Base-by-base conservation (phyloP, 495 filamentous ascomycete genomes). In the Penicillium goetzii region DNA sequence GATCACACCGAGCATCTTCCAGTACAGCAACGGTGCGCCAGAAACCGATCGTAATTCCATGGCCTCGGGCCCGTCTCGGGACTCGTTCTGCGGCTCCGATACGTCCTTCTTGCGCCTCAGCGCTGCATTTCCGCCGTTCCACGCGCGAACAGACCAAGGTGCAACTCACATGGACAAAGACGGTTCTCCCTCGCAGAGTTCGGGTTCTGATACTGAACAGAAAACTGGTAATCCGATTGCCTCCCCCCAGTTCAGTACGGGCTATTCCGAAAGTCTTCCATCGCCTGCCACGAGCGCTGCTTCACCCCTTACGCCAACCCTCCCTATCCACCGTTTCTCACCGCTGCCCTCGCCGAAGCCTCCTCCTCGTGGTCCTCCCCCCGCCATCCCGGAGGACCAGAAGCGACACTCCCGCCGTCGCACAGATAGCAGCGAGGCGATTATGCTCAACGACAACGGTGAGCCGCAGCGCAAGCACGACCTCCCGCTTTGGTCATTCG, bases 1-100 rank as follows among this genome's bases (percentile, higher is more conserved):
- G 32, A 90, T 96, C 81, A 86, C 87, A 0, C 87, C 91, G 58
- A 87, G 88, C 58, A 84, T 89, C 54, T 88, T 91, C 61, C 77
- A 85, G 26, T 68, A 68, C 55, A 71, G 69, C 36, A 60, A 51
- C 26, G 41, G 33, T 25, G 28, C 21, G 38, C 32, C 51, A 56
- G 65, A 63, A 33, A 33, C 68, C 4, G 77, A 78, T 56, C 63
- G 69, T 30, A 68, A 55, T 19, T 78, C 77, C 4, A 63, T 78
- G 51, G 55, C 75, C 6, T 76, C 78, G 1, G 74, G 66, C 0
- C 73, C 72, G 41, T 76, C 73, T 8, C 74, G 75, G 9, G 74
- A 78, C 62, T 78, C 76, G 1, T 76, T 77, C 58, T 76, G 77
- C 53, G 73, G 71, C 62, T 68, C 71, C 21, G 76, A 79, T 36